phyloP scores from a whole-genome alignment of 2,329 filamentous ascomycete species.

The Aspergillus calidoustus region DNA sequence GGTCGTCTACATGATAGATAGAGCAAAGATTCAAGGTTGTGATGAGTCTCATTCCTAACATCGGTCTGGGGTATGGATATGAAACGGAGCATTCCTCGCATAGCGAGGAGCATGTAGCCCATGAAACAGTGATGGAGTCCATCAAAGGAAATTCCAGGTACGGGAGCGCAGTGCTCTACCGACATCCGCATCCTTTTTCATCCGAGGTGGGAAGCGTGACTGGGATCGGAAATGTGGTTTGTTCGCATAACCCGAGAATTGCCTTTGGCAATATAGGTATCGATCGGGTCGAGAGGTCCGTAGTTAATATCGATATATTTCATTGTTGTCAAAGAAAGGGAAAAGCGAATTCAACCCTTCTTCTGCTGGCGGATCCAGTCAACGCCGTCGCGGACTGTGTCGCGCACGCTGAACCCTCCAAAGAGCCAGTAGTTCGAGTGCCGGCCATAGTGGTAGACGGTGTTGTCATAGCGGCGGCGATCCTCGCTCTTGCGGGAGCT shows the following conservation, averaged over 20 bases:
- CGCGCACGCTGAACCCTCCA: slow-evolving; percentile 52
- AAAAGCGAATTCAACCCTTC: slow-evolving; percentile 14
- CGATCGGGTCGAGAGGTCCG: background rate
- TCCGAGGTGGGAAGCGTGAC: background rate
- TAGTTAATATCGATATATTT: background rate
- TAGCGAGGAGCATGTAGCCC: background rate
- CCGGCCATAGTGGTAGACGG: slow-evolving; percentile 51
- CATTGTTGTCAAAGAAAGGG: background rate
- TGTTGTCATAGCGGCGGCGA: slow-evolving; percentile 45
- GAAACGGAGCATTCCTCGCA: background rate
- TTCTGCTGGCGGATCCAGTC: slow-evolving; percentile 34
- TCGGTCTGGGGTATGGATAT: background rate
- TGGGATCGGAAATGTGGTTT: background rate
- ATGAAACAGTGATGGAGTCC: background rate
- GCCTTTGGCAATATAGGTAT: background rate
- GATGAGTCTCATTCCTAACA: background rate
- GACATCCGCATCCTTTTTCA: background rate
- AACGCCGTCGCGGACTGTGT: slow-evolving; percentile 49
- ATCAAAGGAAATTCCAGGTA: background rate
- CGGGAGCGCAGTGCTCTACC: background rate
- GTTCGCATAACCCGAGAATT: too few species aligned
- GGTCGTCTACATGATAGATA: background rate
- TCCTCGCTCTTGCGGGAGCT: slow-evolving; percentile 35
- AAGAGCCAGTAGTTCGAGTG: slow-evolving; percentile 59
- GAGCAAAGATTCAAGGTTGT: too few species aligned